Base-by-base conservation (phyloP, 139 green algal genomes). In the Pseudopediastrum boryanum region DNA sequence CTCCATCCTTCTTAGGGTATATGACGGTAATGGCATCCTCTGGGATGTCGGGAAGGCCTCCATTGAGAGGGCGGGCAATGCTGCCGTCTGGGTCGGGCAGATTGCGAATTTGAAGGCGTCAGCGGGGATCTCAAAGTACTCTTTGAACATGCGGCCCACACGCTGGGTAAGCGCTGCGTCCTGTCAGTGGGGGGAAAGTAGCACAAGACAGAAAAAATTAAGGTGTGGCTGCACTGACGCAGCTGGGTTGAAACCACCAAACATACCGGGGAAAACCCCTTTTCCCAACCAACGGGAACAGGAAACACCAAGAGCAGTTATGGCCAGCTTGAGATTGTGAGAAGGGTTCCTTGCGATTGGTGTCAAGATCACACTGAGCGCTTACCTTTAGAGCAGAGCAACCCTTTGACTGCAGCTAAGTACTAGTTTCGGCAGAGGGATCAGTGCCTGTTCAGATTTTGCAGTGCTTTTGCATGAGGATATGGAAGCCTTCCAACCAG, bases 71-170 rank as follows among this genome's bases (percentile, higher is more conserved):
- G 58, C 58, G 58, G 25, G 19, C 58, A 10, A 66, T 23, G 58
- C 9, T n/a, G 25, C 33, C 9, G 58, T 19, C 9, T 19, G 58
- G 58, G 25, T 9, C 25, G 33, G 43, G 61, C 12, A 31, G 61
- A n/a, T n/a, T 35, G 46, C 61, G 46, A 70, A 70, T 31, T 70
- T 23, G 23, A 70, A 70, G 10, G 10, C 10, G 29, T 42, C 46
- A 35, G 43, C 46, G 13, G 61, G 29, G 61, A 70, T 70, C 61
- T 70, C 61, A 10, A 70, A 43, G 61, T 33, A 44, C 61, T 70
- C 61, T 8, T 35, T 35, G 46, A 70, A 70, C 61, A 70, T 43
- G 10, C 61, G 29, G 27, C 61, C 61, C 10, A 70, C 61, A 23
- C 61, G 61, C 61, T 70, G 43, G 61, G 23, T 70, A 21, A 70